Conservation (phyloP, 2,329 filamentous ascomycete genomes). For the Fusarium mundagurra region DNA sequence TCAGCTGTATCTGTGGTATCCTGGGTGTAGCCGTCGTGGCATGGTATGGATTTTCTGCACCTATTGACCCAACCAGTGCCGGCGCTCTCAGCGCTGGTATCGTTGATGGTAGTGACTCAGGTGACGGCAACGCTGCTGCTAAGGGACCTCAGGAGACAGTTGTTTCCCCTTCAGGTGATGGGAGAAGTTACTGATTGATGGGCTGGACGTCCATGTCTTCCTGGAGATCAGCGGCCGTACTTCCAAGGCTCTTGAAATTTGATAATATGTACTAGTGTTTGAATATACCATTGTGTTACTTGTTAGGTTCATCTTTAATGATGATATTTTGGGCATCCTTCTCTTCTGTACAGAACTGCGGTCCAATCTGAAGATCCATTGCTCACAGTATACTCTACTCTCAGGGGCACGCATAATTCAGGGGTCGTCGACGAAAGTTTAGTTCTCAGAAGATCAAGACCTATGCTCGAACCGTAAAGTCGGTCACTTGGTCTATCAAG, state of each 20-base stretch:
- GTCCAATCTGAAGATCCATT: not conserved
- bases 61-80: slow-evolving; percentile 24
- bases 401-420: not conserved
- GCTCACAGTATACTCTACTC: not conserved
- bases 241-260: not conserved
- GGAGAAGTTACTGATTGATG: slow-evolving; percentile 5
- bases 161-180: slow-evolving; percentile 5
- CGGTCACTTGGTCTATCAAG: not conserved
- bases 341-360: not conserved
- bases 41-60: slow-evolving; percentile 65
- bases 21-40: slow-evolving; percentile 73
- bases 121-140: not conserved
- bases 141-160: slow-evolving; percentile 28
- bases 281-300: slow-evolving; percentile 21
- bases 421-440: not conserved
- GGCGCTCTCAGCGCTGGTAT: slow-evolving; percentile 30
- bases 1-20: slow-evolving; percentile 75
- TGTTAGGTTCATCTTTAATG: not conserved
- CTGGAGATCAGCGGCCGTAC: not conserved
- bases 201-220: not conserved
- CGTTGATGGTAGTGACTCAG: slow-evolving; percentile 28
- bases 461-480: not conserved
- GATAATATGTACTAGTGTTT: not conserved
- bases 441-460: not conserved
- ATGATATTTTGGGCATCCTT: not conserved